Conservation (phyloP, 768 basidiomycete species). For the Boletus vermiculosoides region DNA sequence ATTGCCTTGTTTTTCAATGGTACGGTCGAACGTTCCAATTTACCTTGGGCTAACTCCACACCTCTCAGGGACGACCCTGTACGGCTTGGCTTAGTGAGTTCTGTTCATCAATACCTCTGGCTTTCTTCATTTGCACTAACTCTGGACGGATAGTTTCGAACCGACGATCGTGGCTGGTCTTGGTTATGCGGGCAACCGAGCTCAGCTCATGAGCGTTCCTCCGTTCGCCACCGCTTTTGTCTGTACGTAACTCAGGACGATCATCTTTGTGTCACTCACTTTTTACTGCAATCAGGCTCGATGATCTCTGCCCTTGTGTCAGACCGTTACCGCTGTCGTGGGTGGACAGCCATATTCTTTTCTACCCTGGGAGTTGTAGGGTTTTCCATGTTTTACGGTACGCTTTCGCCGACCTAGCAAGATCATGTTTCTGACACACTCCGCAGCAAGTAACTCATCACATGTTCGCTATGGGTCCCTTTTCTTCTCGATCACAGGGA, state of each 20-base stretch:
- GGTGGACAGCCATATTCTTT: conserved; percentile 38
- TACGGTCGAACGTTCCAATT: conserved; percentile 17
- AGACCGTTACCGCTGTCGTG: conserved; percentile 52
- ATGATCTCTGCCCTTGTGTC: conserved; percentile 47
- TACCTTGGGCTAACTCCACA: neutral
- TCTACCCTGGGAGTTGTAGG: conserved; percentile 42
- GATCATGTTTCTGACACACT: neutral
- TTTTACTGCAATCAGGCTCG: conserved; percentile 29
- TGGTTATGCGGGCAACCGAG: conserved; percentile 51
- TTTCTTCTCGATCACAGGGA: neutral
- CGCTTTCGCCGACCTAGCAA: conserved; percentile 6
- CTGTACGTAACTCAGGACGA: conserved; percentile 31
- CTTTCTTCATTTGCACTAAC: conserved; percentile 36
- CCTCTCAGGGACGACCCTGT: conserved; percentile 18
- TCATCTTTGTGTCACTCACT: neutral
- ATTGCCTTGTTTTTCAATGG: conserved; percentile 55
- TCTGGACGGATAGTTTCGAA: conserved; percentile 49
- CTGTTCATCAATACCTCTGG: conserved; percentile 18
- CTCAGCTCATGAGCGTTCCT: conserved; percentile 63
- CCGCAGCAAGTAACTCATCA: conserved; percentile 29
- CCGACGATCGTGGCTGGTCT: conserved; percentile 69
- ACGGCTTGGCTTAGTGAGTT: conserved; percentile 25
- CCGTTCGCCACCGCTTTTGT: conserved; percentile 53
- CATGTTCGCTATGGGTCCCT: conserved; percentile 9
- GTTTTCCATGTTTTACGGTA: conserved; percentile 57